Percentiles rank a stretch among this genome's conserved stretches.
These are phyloP conservation scores for Aspergillus pseudoterreus DNA, from an alignment of 2,329 filamentous ascomycete genomes.

Conservation along the genomic window DNA sequence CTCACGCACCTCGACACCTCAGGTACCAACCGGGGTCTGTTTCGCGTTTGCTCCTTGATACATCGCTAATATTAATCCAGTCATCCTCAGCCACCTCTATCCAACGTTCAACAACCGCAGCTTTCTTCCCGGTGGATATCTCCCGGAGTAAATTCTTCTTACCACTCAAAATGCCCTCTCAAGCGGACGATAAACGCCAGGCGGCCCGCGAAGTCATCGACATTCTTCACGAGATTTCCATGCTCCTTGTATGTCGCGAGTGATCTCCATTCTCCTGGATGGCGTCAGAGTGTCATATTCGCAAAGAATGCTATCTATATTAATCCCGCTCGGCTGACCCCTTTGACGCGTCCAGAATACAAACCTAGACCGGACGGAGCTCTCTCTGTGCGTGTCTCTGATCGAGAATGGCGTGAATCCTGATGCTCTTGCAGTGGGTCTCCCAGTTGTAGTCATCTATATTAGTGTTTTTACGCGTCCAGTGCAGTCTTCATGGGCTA, in stretches of 20 bases:
- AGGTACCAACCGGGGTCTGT: too few relatives aligned
- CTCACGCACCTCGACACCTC: too few relatives aligned
- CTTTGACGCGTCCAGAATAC: conserved; percentile 66
- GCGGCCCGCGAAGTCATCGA: conserved; percentile 50
- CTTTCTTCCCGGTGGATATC: too few relatives aligned
- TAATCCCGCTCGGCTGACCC: neutral
- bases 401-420: conserved; percentile 98
- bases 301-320: neutral
- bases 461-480: neutral
- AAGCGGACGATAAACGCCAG: conserved; percentile 46
- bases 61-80: too few relatives aligned
- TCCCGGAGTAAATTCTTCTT: neutral
- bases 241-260: conserved; percentile 37
- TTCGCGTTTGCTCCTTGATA: too few relatives aligned
- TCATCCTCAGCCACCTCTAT: neutral
- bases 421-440: conserved; percentile 82
- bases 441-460: neutral
- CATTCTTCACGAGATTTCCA: conserved; percentile 49
- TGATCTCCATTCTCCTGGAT: conserved; percentile 3
- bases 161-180: conserved; percentile 33
- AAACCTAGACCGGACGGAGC: conserved; percentile 80
- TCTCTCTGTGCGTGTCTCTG: conserved; percentile 93
- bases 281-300: conserved; percentile 1
- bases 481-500: neutral
- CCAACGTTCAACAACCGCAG: neutral